Percentiles rank a stretch among this genome's conserved stretches.
Conservation (phyloP, 768 basidiomycete species). For the Lentinula aciculospora region DNA sequence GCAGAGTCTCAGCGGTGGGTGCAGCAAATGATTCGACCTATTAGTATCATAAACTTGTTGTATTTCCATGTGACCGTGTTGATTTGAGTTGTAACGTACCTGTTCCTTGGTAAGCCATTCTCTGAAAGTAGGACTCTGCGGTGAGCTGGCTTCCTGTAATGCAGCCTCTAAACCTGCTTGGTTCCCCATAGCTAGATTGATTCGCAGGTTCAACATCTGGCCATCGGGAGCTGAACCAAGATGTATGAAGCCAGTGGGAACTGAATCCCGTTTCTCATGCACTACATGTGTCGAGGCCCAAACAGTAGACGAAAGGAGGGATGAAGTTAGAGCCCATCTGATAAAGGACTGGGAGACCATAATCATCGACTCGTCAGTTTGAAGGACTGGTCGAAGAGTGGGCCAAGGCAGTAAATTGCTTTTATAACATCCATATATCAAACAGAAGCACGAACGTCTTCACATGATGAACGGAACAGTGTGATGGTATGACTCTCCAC, state of each 20-base stretch:
- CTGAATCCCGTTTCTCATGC: constrained; percentile 17
- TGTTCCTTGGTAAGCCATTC: constrained; percentile 26
- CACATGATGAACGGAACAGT: not conserved
- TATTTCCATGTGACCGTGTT: not conserved
- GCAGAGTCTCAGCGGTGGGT: constrained; percentile 14
- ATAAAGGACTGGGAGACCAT: constrained; percentile 1
- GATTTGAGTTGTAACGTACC: constrained; percentile 12
- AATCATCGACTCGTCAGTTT: not conserved
- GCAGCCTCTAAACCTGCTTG: constrained; percentile 24
- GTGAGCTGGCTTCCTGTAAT: constrained; percentile 24
- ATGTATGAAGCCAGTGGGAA: constrained; percentile 19
- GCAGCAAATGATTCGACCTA: constrained; percentile 16
- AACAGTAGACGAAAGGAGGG: not conserved
- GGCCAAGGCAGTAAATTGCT: not conserved
- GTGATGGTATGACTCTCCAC: not conserved
- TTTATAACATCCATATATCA: constrained; percentile 1
- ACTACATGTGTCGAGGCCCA: constrained; percentile 8
- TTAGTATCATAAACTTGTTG: too few species aligned
- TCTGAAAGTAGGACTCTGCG: constrained; percentile 21
- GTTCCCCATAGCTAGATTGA: constrained; percentile 26
- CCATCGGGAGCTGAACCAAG: constrained; percentile 15
- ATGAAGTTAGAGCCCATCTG: not conserved
- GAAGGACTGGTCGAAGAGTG: not conserved
- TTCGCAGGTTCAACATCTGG: constrained; percentile 21
- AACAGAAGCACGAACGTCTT: not conserved